A percentile compares a stretch with the other conserved stretches of the same genome.
Evolutionary conservation across 176 grass and related monocot genomes (phyloP).

Genomic region (Hyparrhenia diplandra): DNA sequence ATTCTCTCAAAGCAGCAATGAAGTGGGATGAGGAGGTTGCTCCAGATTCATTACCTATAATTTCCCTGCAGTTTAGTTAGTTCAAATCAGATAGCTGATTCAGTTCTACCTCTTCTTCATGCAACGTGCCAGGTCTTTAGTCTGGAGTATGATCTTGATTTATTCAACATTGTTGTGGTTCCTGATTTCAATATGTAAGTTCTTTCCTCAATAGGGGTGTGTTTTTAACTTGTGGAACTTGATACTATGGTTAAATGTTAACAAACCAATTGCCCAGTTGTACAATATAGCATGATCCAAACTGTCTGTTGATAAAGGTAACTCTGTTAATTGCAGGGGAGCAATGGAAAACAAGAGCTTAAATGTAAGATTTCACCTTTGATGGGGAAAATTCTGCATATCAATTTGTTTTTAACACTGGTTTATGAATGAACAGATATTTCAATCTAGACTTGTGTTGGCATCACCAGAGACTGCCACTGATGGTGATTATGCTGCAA

Average conservation of each 20-base stretch:
- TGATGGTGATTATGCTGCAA: conserved; percentile 96
- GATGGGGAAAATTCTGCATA: background rate
- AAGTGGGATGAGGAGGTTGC: conserved; percentile 96
- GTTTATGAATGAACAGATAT: conserved; percentile 66
- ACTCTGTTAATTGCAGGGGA: conserved; percentile 62
- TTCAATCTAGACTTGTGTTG: conserved; percentile 97
- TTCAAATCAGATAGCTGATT: conserved; percentile 26
- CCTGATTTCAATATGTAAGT: conserved; percentile 99
- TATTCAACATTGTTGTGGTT: conserved; percentile 99
- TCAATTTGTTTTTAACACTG: conserved; percentile 27
- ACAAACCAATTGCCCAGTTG: background rate
- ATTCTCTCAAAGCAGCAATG: conserved; percentile 99
- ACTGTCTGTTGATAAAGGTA: conserved; percentile 7
- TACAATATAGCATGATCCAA: background rate
- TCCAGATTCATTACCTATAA: conserved; percentile 1
- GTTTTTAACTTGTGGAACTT: background rate
- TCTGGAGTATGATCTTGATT: conserved; percentile 96
- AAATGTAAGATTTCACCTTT: conserved; percentile 59
- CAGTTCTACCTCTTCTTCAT: conserved; percentile 21
- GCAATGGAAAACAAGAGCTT: conserved; percentile 99
- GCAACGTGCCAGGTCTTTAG: conserved; percentile 83
- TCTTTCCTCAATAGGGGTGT: background rate
- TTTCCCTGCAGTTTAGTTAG: background rate
- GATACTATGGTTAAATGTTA: background rate
- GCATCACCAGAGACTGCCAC: conserved; percentile 94